Conservation (phyloP, 257 asterid species). For the Solanum chmielewskii region DNA sequence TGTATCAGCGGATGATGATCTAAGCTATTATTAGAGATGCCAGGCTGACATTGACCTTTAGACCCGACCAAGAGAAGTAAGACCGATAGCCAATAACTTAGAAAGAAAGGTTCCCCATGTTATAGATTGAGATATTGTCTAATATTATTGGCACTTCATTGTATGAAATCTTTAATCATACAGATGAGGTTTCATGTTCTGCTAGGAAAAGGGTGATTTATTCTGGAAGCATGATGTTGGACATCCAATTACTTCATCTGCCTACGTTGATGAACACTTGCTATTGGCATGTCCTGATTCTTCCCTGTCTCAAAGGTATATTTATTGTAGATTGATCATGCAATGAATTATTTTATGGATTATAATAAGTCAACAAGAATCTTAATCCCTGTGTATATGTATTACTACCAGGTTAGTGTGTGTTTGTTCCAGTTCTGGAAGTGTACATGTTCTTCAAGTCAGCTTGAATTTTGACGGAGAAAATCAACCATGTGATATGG, state of each 20-base stretch:
- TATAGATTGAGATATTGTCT: not conserved
- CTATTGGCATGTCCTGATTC: conserved; percentile 23
- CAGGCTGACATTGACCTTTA: not conserved
- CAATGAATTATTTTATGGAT: not conserved
- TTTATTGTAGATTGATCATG: not conserved
- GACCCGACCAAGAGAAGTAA: not conserved
- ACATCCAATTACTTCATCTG: conserved; percentile 71
- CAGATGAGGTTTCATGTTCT: not conserved
- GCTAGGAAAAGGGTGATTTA: conserved; percentile 55
- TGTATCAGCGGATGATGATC: not conserved
- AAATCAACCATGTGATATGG: conserved; percentile 7
- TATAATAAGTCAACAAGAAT: not conserved
- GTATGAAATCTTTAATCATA: not conserved
- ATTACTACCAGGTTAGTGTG: conserved; percentile 49
- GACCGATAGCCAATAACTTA: not conserved
- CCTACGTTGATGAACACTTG: conserved; percentile 59
- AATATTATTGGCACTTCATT: not conserved
- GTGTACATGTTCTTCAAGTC: conserved; percentile 42
- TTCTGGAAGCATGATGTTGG: conserved; percentile 63
- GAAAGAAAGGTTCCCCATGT: not conserved
- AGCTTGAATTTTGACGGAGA: conserved; percentile 9
- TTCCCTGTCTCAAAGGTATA: conserved; percentile 38
- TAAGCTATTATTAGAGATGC: not conserved
- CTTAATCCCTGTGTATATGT: not conserved
- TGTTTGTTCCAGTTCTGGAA: conserved; percentile 71